Base-by-base conservation (phyloP, 768 basidiomycete genomes). In the Pisolithus tinctorius region DNA sequence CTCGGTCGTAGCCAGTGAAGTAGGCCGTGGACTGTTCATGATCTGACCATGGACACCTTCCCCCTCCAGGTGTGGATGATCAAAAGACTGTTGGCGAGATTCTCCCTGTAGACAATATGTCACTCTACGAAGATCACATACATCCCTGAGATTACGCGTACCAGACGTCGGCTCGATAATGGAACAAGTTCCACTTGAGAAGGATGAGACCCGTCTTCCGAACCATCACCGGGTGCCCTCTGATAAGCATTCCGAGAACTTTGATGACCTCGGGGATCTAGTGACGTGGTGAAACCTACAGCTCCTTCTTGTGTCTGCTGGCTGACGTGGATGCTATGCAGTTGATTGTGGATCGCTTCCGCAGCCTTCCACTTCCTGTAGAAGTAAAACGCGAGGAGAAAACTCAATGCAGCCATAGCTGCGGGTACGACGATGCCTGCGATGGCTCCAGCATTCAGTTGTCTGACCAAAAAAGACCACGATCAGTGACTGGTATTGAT, bases 351-450 rank as follows among this genome's bases (percentile, higher is more conserved):
- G 20, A 47, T 37, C 16, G 52, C 49, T 27, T 60, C 20, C 1
- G 53, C 56, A 13, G 57, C 54, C 53, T 55, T 69, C 65, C 63
- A 65, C 9, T 65, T 63, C 29, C 57, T 48, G 29, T 62, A 67
- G 34, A 64, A 68, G 47, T 64, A 51, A 40, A 62, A 7, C 1
- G 64, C 58, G 14, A 40, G 54, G 13, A 43, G 54, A 1, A 48
- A 44, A 26, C 53, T 30, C 7, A 57, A 26, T 14, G 59, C 7
- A 25, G 64, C 64, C 2, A 40, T 41, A 13, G 27, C 55, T 2
- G 20, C 44, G 38, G 55, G 54, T 4, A 65, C 11, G 17, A 23
- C 55, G 40, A 66, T 55, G 1, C 64, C 66, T 14, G 47, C 54
- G 53, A 64, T 59, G 4, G 57, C 57, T 11, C 66, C 64, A 13